Conservation (phyloP, 2,329 filamentous ascomycete species). For the Coleophoma cylindrospora region DNA sequence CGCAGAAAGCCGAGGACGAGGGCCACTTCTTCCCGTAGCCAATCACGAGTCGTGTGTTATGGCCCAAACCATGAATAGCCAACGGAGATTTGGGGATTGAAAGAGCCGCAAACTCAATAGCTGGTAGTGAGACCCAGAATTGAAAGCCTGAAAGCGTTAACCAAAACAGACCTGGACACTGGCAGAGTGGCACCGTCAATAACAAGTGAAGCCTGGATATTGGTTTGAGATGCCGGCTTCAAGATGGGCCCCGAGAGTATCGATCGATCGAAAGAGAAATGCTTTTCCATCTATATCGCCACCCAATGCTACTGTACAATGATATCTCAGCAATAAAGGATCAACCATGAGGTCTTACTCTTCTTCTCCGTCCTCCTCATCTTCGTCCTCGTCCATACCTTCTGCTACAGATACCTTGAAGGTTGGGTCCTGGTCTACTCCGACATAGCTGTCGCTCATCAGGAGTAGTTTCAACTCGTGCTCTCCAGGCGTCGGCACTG, state of each 20-base stretch:
- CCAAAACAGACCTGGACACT: no score
- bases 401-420: constrained; percentile 85
- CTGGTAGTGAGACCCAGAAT: no score
- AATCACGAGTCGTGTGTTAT: constrained; percentile 13
- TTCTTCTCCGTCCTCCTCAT: constrained; percentile 65
- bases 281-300: constrained; percentile 21
- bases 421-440: constrained; percentile 90
- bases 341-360: constrained; percentile 14
- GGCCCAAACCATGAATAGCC: constrained; percentile 19
- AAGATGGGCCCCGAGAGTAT: constrained; percentile 3
- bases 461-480: constrained; percentile 88
- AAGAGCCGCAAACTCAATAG: no score
- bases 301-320: constrained; percentile 27
- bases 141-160: no score
- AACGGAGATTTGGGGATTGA: constrained; percentile 2
- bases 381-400: constrained; percentile 91
- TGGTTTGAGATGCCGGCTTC: background rate
- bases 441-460: constrained; percentile 96
- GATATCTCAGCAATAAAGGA: constrained; percentile 5
- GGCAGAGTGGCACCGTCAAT: no score
- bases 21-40: constrained; percentile 10
- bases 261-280: constrained; percentile 4
- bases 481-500: constrained; percentile 76
- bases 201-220: no score
- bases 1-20: constrained; percentile 3